Conservation (phyloP, 73 alveolate genomes). For the Uronychia binucleata region DNA sequence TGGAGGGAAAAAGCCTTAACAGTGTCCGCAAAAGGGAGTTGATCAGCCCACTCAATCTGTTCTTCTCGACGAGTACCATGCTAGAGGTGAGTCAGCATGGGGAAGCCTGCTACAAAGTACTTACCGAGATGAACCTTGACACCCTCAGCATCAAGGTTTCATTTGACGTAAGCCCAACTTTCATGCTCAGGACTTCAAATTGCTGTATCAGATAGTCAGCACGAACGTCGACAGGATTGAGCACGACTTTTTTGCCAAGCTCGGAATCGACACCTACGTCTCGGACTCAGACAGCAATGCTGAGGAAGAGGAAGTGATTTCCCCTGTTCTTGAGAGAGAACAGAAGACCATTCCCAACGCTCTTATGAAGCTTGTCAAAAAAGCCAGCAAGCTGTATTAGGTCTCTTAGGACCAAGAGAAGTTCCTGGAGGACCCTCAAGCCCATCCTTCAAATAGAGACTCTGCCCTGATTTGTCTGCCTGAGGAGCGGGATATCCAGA, state of each 20-base stretch:
- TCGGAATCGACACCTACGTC: background rate
- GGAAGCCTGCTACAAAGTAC: background rate
- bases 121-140: background rate
- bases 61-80: background rate
- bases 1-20: slow-evolving; percentile 50
- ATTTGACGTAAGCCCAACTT: background rate
- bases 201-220: background rate
- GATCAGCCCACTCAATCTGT: slow-evolving; percentile 44
- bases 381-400: background rate
- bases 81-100: background rate
- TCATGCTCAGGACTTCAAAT: background rate
- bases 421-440: too few species aligned
- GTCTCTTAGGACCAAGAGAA: background rate
- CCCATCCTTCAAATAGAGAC: too few species aligned
- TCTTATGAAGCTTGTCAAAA: background rate
- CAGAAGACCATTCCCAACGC: background rate
- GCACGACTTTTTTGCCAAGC: background rate
- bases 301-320: background rate
- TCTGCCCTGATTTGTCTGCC: too few species aligned
- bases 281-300: background rate
- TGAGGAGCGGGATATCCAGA: too few species aligned
- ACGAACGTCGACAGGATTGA: background rate
- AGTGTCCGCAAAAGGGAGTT: slow-evolving; percentile 43
- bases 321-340: background rate
- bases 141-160: background rate